Evolutionary conservation across 1,284 basidiomycete species (phyloP).

Genomic region (Papiliotrema laurentii): DNA sequence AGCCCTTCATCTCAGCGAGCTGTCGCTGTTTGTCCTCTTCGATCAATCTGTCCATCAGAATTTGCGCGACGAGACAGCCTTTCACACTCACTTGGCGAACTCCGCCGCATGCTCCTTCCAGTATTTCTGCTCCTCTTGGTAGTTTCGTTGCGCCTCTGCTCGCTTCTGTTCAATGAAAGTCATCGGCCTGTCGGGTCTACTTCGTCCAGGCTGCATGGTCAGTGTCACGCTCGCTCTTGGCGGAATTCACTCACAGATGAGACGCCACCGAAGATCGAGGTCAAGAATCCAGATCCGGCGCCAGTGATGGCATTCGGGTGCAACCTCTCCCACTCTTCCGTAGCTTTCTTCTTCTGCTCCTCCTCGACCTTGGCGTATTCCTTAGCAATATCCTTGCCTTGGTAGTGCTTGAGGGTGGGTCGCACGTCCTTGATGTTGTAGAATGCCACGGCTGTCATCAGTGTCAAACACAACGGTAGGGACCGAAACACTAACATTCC

Average conservation of each 20-base stretch:
- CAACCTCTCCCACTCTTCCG: slow-evolving; percentile 76
- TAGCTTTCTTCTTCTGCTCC: slow-evolving; percentile 66
- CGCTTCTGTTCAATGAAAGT: slow-evolving; percentile 91
- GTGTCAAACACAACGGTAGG: not conserved
- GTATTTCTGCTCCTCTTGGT: slow-evolving; percentile 83
- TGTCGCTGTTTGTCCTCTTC: slow-evolving; percentile 71
- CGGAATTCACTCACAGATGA: slow-evolving; percentile 33
- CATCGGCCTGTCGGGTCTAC: slow-evolving; percentile 54
- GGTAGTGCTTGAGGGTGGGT: slow-evolving; percentile 76
- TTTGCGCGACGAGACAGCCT: not conserved
- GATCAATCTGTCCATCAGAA: slow-evolving; percentile 45
- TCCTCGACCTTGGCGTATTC: slow-evolving; percentile 87
- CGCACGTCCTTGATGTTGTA: slow-evolving; percentile 81
- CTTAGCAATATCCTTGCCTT: slow-evolving; percentile 78
- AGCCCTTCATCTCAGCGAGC: slow-evolving; percentile 56
- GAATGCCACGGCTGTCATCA: slow-evolving; percentile 72
- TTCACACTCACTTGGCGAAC: slow-evolving; percentile 58
- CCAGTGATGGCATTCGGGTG: slow-evolving; percentile 43
- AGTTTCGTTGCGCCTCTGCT: slow-evolving; percentile 74
- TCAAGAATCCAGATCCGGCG: slow-evolving; percentile 50
- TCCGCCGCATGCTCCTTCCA: slow-evolving; percentile 74
- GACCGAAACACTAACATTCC: slow-evolving; percentile 66
- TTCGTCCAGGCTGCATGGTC: slow-evolving; percentile 20
- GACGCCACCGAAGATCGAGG: slow-evolving; percentile 58
- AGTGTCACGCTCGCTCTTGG: not conserved